Base-by-base conservation (phyloP, 2,329 filamentous ascomycete species). In the Botrytis fabae region DNA sequence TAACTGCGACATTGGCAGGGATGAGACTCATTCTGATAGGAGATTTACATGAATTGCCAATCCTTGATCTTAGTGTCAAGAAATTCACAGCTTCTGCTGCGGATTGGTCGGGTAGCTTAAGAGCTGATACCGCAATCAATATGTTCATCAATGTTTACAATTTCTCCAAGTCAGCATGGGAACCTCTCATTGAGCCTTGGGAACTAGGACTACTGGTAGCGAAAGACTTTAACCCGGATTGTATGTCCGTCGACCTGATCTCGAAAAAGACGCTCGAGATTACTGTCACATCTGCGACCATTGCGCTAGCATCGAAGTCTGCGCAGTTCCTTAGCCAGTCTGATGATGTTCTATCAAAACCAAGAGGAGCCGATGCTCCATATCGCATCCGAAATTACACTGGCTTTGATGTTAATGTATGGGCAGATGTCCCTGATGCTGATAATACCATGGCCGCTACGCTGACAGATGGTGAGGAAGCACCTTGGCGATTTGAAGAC, bases 131-230 rank as follows among this genome's bases (percentile, higher is more conserved):
- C 0, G 92, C 90, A n/a, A 91, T 99, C 65, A 94, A 98, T 75
- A 94, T 95, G 76, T 97, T 97, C 82, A 89, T 97, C 78, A 99
- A 98, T 79, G 92, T 99, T 40, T 99, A 97, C 86, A 99, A 99
- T 82, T 99, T 99, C 83, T 96, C 96, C 22, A 99, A 99, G 82
- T 99, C 96, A 0, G 94, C 94, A 5, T 99, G 96, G 96, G 96
- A 99, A 81, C 96, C 96, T 4, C 84, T 99, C 48, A 90, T 99
- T 40, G 96, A 99, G 81, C 97, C 97, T 12, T 99, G 96, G 96
- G 91, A 95, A 77, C 86, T 98, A n/a, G 94, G 94, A 2, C 90
- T 99, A 77, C 93, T 97, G 75, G 89, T 98, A 81, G 90, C 93
- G 0, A 95, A 91, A 78, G 91, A 96, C 73, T 86, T 90, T 40